phyloP scores from a whole-genome alignment of 176 grass and related monocot genomes.

The Urochloa ruziziensis region DNA sequence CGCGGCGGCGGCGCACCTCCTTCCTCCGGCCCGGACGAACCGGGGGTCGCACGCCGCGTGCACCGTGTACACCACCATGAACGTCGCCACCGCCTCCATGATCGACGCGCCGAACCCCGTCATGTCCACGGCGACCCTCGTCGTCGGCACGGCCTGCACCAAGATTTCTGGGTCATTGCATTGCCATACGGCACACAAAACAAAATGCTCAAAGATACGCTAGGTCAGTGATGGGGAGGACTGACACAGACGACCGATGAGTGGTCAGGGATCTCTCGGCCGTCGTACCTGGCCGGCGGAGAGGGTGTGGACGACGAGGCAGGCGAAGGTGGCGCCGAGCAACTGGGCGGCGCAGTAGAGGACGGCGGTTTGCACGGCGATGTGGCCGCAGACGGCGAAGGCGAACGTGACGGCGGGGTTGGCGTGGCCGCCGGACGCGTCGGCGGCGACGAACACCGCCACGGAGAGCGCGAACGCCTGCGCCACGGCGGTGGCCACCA shows the following conservation, averaged over 20 bases:
- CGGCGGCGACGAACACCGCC: constrained; percentile 54
- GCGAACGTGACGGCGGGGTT: constrained; percentile 94
- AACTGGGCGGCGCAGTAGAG: constrained; percentile 81
- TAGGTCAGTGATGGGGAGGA: too few relatives aligned
- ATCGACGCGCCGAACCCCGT: constrained; percentile 80
- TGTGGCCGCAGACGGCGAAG: constrained; percentile 58
- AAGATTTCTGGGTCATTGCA: too few relatives aligned
- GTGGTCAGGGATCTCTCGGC: too few relatives aligned
- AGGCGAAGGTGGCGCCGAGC: constrained; percentile 67
- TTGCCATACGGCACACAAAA: too few relatives aligned
- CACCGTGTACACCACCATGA: constrained; percentile 72
- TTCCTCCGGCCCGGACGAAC: too few relatives aligned
- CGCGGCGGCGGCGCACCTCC: background rate
- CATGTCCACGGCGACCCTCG: constrained; percentile 67
- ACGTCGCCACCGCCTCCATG: constrained; percentile 60
- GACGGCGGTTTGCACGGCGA: constrained; percentile 48
- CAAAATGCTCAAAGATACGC: too few relatives aligned
- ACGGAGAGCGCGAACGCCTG: constrained; percentile 72
- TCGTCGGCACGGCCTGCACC: constrained; percentile 68
- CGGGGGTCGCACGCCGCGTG: constrained; percentile 52
- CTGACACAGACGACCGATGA: too few relatives aligned
- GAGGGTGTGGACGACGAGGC: constrained; percentile 57
- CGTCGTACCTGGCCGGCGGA: constrained; percentile 47
- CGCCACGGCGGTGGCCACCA: constrained; percentile 55
- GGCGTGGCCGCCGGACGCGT: constrained; percentile 80